These are phyloP conservation scores for Tripterygium wilfordii DNA, from an alignment of 177 flowering plant species.

Conservation along the genomic window DNA sequence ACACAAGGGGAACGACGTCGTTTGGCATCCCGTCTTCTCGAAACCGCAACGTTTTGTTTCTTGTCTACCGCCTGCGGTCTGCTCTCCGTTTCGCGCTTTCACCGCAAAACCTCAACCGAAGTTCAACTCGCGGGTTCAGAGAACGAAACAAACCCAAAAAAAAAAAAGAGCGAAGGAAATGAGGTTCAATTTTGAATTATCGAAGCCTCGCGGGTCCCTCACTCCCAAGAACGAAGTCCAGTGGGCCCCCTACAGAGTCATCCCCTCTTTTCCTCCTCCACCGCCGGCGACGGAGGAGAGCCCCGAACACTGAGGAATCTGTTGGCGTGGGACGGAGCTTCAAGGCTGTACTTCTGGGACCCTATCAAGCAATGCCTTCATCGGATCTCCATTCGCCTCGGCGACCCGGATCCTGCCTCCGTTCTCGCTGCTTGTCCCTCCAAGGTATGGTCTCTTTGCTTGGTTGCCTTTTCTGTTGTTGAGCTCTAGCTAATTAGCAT, in stretches of 20 bases:
- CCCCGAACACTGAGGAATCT: conserved; percentile 31
- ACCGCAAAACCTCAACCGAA: too few species aligned
- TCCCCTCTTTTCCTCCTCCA: conserved; percentile 48
- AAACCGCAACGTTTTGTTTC: too few species aligned
- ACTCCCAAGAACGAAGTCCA: conserved; percentile 42
- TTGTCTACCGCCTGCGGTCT: too few species aligned
- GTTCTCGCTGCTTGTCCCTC: conserved; percentile 67
- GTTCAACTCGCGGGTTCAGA: too few species aligned
- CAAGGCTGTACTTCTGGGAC: conserved; percentile 83
- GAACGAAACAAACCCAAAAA: neutral
- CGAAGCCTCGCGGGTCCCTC: conserved; percentile 18
- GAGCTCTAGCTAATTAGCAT: neutral
- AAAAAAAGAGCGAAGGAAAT: conserved; percentile 11
- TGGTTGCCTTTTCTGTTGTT: neutral
- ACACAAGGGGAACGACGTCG: too few species aligned
- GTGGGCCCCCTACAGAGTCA: conserved; percentile 74
- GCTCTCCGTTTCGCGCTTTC: too few species aligned
- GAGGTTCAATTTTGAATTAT: conserved; percentile 39
- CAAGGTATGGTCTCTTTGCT: conserved; percentile 37
- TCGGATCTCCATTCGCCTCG: conserved; percentile 59
- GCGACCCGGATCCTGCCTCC: conserved; percentile 72
- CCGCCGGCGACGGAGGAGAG: conserved; percentile 4
- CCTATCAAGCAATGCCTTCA: conserved; percentile 35
- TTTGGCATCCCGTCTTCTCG: too few species aligned
- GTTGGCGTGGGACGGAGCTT: conserved; percentile 82